These are phyloP conservation scores for Rachicladosporium sp. DNA, from an alignment of 2,329 filamentous ascomycete species.

Conservation along the genomic window DNA sequence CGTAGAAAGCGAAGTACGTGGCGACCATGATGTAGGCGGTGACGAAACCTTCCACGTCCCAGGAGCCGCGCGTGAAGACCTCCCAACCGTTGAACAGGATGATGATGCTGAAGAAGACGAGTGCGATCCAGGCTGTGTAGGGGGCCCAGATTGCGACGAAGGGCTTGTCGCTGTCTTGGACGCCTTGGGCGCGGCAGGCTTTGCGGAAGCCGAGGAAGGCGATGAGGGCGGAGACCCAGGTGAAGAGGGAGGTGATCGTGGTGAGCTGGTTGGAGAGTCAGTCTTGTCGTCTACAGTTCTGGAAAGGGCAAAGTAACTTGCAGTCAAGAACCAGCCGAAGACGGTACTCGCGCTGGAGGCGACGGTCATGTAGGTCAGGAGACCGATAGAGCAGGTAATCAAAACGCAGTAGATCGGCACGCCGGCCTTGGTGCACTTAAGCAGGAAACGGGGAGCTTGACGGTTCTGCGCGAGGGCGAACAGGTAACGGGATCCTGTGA, in stretches of 20 bases:
- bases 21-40: constrained; percentile 25
- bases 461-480: constrained; percentile 48
- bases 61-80: constrained; percentile 43
- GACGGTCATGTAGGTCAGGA: constrained; percentile 44
- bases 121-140: constrained; percentile 45
- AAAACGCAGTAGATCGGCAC: constrained; percentile 59
- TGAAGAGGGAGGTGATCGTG: constrained; percentile 23
- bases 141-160: constrained; percentile 37
- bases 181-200: constrained; percentile 42
- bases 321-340: constrained; percentile 24
- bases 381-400: constrained; percentile 36
- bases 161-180: constrained; percentile 33
- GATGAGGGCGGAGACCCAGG: constrained; percentile 19
- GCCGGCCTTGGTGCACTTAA: constrained; percentile 60
- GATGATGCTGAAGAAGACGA: constrained; percentile 47
- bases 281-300: too few species aligned
- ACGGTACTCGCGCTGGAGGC: constrained; percentile 15
- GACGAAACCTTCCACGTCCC: constrained; percentile 35
- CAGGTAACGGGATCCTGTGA: constrained; percentile 39
- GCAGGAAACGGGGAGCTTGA: constrained; percentile 46
- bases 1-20: constrained; percentile 37
- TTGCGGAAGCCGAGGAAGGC: constrained; percentile 28
- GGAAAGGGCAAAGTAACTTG: too few species aligned
- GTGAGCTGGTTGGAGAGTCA: constrained; percentile 10
- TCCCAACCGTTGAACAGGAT: constrained; percentile 53